phyloP scores from a whole-genome alignment of 768 basidiomycete species.

The Lentinus tigrinus region DNA sequence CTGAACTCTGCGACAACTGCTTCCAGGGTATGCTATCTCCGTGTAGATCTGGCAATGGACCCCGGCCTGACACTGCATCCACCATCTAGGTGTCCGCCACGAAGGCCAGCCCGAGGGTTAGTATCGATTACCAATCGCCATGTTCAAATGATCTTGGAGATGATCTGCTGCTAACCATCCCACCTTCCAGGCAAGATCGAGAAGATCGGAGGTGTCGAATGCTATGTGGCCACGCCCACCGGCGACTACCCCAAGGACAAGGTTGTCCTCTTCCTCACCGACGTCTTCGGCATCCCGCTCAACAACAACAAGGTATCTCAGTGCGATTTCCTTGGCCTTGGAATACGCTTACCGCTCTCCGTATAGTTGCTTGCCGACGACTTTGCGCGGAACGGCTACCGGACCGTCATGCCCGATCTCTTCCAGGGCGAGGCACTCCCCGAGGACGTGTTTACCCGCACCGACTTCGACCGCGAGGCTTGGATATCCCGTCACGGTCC shows the following conservation, averaged over 20 bases:
- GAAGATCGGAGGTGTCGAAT: constrained; percentile 37
- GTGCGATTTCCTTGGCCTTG: neutral
- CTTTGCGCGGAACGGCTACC: constrained; percentile 33
- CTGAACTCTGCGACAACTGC: neutral
- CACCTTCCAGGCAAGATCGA: constrained; percentile 33
- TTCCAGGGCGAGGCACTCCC: constrained; percentile 24
- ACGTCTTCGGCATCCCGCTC: constrained; percentile 30
- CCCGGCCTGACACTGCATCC: neutral
- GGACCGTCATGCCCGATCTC: constrained; percentile 28
- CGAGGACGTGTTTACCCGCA: constrained; percentile 5
- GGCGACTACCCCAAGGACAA: constrained; percentile 34
- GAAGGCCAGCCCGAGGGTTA: constrained; percentile 24
- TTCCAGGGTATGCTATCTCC: neutral
- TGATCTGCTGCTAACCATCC: neutral
- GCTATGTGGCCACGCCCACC: constrained; percentile 41
- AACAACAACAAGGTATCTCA: constrained; percentile 29
- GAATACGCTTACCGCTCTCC: neutral
- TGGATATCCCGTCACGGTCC: constrained; percentile 38
- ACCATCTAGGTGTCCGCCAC: constrained; percentile 18
- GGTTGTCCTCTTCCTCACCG: constrained; percentile 38
- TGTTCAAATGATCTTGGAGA: neutral
- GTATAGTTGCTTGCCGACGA: constrained; percentile 30
- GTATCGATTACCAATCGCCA: neutral
- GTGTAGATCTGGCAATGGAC: neutral
- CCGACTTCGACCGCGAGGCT: constrained; percentile 26